Percentiles rank a stretch among this genome's conserved stretches.
phyloP scores from a whole-genome alignment of 768 basidiomycete genomes.

The Amyloporia xantha region DNA sequence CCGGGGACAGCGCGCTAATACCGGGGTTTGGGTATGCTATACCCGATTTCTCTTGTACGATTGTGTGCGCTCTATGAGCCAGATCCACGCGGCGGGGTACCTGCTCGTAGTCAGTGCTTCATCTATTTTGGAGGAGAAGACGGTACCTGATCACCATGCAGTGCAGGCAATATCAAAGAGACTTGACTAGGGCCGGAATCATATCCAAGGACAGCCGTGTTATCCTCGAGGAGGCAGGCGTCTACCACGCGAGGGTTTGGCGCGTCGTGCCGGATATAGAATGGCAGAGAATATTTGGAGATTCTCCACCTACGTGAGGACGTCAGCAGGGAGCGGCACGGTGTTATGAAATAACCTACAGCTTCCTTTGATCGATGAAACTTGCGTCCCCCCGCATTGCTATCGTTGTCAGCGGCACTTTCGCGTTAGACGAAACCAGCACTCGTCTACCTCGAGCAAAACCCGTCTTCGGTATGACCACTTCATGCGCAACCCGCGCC shows the following conservation, averaged over 20 bases:
- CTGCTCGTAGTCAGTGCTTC: constrained; percentile 7
- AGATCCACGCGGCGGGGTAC: constrained; percentile 17
- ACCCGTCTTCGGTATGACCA: constrained; percentile 19
- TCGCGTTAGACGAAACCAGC: constrained; percentile 13
- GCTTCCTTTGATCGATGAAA: constrained; percentile 19
- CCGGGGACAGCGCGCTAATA: constrained; percentile 38
- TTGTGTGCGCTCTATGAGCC: constrained; percentile 15
- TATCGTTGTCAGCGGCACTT: constrained; percentile 17
- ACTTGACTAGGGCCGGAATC: constrained; percentile 35
- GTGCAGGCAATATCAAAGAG: constrained; percentile 30
- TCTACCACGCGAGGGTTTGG: constrained; percentile 39
- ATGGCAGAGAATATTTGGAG: constrained; percentile 14
- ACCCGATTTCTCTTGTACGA: constrained; percentile 21
- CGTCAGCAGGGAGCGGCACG: constrained; percentile 4
- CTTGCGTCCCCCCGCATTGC: constrained; percentile 25
- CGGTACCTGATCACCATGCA: constrained; percentile 16
- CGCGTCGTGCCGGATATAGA: constrained; percentile 3
- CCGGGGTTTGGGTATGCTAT: constrained; percentile 22
- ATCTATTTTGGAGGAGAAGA: neutral
- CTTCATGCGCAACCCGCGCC: constrained; percentile 1
- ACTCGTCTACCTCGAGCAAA: constrained; percentile 21
- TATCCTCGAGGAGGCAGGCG: constrained; percentile 33
- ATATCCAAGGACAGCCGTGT: constrained; percentile 38
- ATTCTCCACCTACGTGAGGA: constrained; percentile 14
- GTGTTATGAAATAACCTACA: constrained; percentile 10